These are phyloP conservation scores for Paecilomyces sp. DNA, from an alignment of 2,329 filamentous ascomycete genomes.

Conservation along the genomic window DNA sequence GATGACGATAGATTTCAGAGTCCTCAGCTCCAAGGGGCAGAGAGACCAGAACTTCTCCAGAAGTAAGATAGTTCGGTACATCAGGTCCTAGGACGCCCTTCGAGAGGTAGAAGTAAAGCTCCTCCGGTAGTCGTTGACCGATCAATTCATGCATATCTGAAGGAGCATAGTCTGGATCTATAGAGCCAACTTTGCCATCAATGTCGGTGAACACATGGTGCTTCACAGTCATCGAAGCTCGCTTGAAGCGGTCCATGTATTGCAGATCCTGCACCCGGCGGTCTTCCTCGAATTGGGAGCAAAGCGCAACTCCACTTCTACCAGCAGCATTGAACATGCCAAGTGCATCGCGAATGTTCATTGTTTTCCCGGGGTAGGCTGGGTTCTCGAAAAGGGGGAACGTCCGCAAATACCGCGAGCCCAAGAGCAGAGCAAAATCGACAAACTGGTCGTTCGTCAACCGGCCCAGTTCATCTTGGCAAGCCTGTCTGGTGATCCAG, in stretches of 20 bases:
- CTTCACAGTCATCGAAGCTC: slow-evolving; percentile 74
- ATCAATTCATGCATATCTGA: slow-evolving; percentile 83
- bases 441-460: slow-evolving; percentile 68
- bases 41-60: slow-evolving; percentile 67
- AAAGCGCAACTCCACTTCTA: slow-evolving; percentile 65
- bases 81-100: slow-evolving; percentile 72
- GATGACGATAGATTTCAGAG: slow-evolving; percentile 70
- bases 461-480: slow-evolving; percentile 60
- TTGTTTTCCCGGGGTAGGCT: slow-evolving; percentile 47
- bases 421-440: slow-evolving; percentile 75
- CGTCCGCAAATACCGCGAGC: slow-evolving; percentile 69
- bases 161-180: slow-evolving; percentile 67
- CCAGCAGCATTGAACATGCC: slow-evolving; percentile 63
- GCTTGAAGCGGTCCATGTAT: slow-evolving; percentile 81
- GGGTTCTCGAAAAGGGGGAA: slow-evolving; percentile 69
- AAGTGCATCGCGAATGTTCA: slow-evolving; percentile 67
- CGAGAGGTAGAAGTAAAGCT: slow-evolving; percentile 85
- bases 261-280: slow-evolving; percentile 61
- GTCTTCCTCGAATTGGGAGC: slow-evolving; percentile 72
- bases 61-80: slow-evolving; percentile 74
- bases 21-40: slow-evolving; percentile 81
- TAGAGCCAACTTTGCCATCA: slow-evolving; percentile 68
- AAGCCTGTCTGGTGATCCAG: slow-evolving; percentile 58
- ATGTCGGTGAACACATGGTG: slow-evolving; percentile 78
- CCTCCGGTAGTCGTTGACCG: slow-evolving; percentile 80